Conservation (phyloP, 306 rosid species). For the peach (Prunus persica) region Prunus_persica_NCBIv2 NC_034014.1:28779001-28779500, state of each 20-base stretch:
- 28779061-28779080: slow-evolving; percentile 75
- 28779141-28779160: slow-evolving; percentile 83
- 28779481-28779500: neutral
- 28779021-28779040: slow-evolving; percentile 35
- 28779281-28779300: neutral
- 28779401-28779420: slow-evolving; percentile 13
- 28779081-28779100: slow-evolving; percentile 66
- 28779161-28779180: slow-evolving; percentile 74
- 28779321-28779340: slow-evolving; percentile 80
- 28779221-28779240: neutral
- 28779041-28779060: slow-evolving; percentile 61
- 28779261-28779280: slow-evolving; percentile 5
- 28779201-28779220: neutral
- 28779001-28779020: slow-evolving; percentile 19
- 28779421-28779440: neutral
- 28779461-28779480: neutral
- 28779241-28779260: slow-evolving; percentile 3
- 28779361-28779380: slow-evolving; percentile 84
- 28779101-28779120: slow-evolving; percentile 99
- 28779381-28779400: slow-evolving; percentile 93
- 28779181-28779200: neutral
- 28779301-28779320: slow-evolving; percentile 62
- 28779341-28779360: slow-evolving; percentile 73
- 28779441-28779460: neutral
- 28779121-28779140: slow-evolving; percentile 97